Evolutionary conservation across 164 flowering plant genomes (phyloP).

Genomic region (Umbilicus rupestris): DNA sequence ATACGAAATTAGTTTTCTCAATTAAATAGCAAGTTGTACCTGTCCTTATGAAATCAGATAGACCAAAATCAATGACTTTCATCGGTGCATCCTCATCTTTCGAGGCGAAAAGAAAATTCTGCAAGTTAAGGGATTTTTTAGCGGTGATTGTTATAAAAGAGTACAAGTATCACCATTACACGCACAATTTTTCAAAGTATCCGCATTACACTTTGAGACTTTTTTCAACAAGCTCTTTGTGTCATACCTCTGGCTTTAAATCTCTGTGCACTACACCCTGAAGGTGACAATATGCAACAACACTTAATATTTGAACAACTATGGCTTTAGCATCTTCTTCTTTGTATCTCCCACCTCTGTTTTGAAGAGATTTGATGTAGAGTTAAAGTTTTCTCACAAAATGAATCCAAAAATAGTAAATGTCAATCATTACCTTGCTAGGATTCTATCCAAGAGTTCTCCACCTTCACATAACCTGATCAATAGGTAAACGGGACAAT

Average conservation of each 20-base stretch:
- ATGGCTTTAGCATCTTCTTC: constrained; percentile 77
- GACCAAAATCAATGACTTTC: constrained; percentile 73
- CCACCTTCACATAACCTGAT: constrained; percentile 75
- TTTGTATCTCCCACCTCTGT: constrained; percentile 79
- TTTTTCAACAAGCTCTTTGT: not conserved
- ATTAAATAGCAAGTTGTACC: constrained; percentile 26
- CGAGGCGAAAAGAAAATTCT: constrained; percentile 63
- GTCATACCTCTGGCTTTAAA: constrained; percentile 80
- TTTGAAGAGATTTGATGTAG: not conserved
- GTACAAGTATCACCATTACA: not conserved
- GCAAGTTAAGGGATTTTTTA: constrained; percentile 15
- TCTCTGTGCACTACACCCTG: constrained; percentile 95
- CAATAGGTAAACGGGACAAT: not conserved
- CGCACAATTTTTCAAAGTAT: not conserved
- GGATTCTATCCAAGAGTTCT: constrained; percentile 61
- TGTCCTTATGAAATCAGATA: constrained; percentile 55
- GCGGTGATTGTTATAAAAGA: not conserved
- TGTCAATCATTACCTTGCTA: constrained; percentile 35
- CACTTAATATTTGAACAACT: constrained; percentile 56
- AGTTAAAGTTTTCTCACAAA: not conserved
- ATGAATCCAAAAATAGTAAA: not conserved
- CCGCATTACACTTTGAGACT: not conserved
- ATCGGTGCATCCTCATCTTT: constrained; percentile 47
- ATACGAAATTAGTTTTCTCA: not conserved
- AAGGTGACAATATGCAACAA: constrained; percentile 76